Conservation (phyloP, 345 rosid species). For the Citrus maxima region DNA sequence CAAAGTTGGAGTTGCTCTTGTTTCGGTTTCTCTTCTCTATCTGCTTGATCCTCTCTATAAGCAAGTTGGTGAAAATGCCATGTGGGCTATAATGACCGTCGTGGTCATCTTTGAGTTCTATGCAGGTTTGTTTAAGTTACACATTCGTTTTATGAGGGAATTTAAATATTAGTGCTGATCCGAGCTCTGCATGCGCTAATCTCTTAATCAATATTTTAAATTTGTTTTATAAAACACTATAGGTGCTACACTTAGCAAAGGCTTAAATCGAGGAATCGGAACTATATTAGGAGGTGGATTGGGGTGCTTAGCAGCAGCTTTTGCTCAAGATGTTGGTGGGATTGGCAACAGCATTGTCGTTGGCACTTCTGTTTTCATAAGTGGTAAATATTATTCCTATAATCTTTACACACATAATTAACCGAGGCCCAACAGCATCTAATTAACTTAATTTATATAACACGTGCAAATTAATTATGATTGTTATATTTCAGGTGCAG, state of each 20-base stretch:
- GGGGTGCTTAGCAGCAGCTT: slow-evolving; percentile 50
- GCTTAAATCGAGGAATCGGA: slow-evolving; percentile 63
- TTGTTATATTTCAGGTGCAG: slow-evolving; percentile 39
- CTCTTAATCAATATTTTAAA: no score
- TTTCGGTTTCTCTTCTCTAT: slow-evolving; percentile 58
- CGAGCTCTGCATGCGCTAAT: no score
- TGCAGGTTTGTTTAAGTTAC: slow-evolving; percentile 45
- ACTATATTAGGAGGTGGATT: slow-evolving; percentile 58
- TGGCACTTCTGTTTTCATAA: slow-evolving; percentile 40
- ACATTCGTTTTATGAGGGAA: no score
- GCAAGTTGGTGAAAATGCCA: slow-evolving; percentile 66
- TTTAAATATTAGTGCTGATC: no score
- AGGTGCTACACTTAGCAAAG: slow-evolving; percentile 82
- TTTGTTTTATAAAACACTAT: not conserved
- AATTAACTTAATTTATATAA: not conserved
- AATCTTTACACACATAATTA: no score
- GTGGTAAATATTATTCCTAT: slow-evolving; percentile 31
- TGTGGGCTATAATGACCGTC: slow-evolving; percentile 84
- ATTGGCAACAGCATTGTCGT: slow-evolving; percentile 39
- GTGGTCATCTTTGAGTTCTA: slow-evolving; percentile 70
- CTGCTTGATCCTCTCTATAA: slow-evolving; percentile 49
- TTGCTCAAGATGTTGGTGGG: slow-evolving; percentile 45
- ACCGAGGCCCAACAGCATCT: not conserved
- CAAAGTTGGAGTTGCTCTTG: slow-evolving; percentile 65
- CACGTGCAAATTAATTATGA: no score